phyloP scores from a whole-genome alignment of 305 asterid species.

The Fraxinus floribunda region DNA sequence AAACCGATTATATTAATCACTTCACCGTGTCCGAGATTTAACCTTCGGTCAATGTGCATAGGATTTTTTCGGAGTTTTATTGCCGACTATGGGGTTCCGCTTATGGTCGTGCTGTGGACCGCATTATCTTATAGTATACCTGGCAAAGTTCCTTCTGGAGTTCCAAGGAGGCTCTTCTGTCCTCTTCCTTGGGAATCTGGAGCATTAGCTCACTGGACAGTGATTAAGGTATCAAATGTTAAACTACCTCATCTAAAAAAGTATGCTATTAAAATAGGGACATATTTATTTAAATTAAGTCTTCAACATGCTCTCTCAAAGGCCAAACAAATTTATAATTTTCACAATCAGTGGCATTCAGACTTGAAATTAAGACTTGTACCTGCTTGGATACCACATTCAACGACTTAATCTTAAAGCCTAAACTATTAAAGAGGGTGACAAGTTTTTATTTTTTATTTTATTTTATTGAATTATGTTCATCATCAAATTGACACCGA shows the following conservation, averaged over 20 bases:
- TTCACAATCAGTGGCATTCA: neutral
- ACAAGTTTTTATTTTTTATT: too few relatives aligned
- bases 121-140: slow-evolving; percentile 62
- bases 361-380: neutral
- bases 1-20: neutral
- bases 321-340: neutral
- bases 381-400: neutral
- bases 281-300: neutral
- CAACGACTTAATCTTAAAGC: neutral
- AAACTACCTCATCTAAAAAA: neutral
- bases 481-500: neutral
- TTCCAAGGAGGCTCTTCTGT: slow-evolving; percentile 77
- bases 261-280: neutral
- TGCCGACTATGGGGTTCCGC: slow-evolving; percentile 91
- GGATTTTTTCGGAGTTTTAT: slow-evolving; percentile 65
- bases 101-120: slow-evolving; percentile 75
- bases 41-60: slow-evolving; percentile 23
- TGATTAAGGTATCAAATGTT: slow-evolving; percentile 45
- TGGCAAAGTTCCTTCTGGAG: slow-evolving; percentile 53
- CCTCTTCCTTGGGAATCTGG: slow-evolving; percentile 78
- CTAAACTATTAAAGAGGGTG: neutral
- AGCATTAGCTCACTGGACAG: slow-evolving; percentile 78
- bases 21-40: neutral
- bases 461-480: neutral
- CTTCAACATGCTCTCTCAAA: neutral